Base-by-base conservation (phyloP, 2,329 filamentous ascomycete genomes). In the Cladosporium oxysporum region DNA sequence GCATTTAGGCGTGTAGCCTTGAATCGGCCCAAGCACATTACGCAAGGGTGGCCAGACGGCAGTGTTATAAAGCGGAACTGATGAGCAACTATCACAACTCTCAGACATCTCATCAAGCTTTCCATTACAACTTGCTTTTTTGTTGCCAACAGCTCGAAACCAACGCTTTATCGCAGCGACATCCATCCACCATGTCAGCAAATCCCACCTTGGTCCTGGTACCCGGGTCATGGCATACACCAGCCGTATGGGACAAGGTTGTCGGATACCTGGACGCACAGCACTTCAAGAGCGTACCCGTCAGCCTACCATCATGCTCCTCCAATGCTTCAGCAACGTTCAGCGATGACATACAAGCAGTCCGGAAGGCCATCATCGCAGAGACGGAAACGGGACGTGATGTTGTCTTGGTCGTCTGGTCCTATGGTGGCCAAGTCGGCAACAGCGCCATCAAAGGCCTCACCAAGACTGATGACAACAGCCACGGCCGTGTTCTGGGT, bases 391-490 rank as follows among this genome's bases (percentile, higher is more conserved):
- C 26, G 23, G 44, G 59, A 29, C 65, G 55, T 26, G 47, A 67
- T 26, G 62, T 68, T 5, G 58, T 68, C 28, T 52, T 67, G 57
- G 41, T 68, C 21, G 65, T 62, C 23, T 66, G 66, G 44, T 68
- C 67, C 3, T 68, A 67, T 33, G 67, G 65, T 16, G 67, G 67
- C 49, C 52, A 65, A 52, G 67, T 68, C 16, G 67, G 62, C 62
- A 66, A 61, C 44, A 59, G 49, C 28, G 65, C 67, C 2, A 66
- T 68, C 65, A 67, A 67, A 59, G 65, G 65, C 6, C 62, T 68
- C 35, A 66, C 62, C 10, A 16, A 28, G 5, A n/a, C 64, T 31
- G 31, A 23, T 1, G 14, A 23, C 16, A 28, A 29, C 5, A 31
- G 14, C 35, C 29, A 66, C 5, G 55, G 55, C 21, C 55, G 55